Conservation (phyloP, 1,284 basidiomycete genomes). For the Moesziomyces parantarcticus region DNA sequence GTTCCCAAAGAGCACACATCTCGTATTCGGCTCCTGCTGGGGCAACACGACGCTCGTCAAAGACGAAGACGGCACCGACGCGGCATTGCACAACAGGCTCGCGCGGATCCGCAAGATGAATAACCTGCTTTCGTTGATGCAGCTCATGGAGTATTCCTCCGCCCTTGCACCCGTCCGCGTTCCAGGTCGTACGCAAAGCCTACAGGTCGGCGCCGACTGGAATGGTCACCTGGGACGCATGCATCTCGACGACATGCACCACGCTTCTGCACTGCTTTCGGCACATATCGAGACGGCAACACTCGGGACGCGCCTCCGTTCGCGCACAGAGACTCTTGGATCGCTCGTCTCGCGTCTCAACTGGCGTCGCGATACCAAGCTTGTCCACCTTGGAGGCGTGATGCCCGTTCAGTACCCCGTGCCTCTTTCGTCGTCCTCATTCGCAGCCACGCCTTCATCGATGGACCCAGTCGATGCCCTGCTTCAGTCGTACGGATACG, state of each 20-base stretch:
- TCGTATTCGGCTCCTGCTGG: constrained; percentile 47
- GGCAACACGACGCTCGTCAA: constrained; percentile 21
- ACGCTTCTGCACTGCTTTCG: constrained; percentile 53
- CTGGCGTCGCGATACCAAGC: constrained; percentile 61
- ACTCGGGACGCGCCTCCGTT: constrained; percentile 45
- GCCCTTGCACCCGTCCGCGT: constrained; percentile 43
- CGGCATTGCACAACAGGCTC: constrained; percentile 26
- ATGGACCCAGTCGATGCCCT: constrained; percentile 58
- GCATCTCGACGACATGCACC: constrained; percentile 44
- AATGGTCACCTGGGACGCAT: constrained; percentile 15
- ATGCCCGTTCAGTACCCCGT: constrained; percentile 57
- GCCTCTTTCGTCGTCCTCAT: constrained; percentile 8
- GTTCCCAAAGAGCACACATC: constrained; percentile 54
- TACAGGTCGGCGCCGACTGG: constrained; percentile 32
- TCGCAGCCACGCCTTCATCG: background rate
- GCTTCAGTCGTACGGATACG: constrained; percentile 54
- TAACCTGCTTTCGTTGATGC: constrained; percentile 42
- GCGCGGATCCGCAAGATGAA: constrained; percentile 52
- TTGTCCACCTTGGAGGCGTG: constrained; percentile 58
- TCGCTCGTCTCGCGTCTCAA: constrained; percentile 53
- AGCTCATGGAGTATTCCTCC: constrained; percentile 44
- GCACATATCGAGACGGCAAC: constrained; percentile 63
- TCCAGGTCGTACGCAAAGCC: constrained; percentile 10
- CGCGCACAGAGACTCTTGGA: constrained; percentile 42
- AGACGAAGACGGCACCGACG: constrained; percentile 8